phyloP scores from a whole-genome alignment of 257 asterid genomes.

The Solanum habrochaites region DNA sequence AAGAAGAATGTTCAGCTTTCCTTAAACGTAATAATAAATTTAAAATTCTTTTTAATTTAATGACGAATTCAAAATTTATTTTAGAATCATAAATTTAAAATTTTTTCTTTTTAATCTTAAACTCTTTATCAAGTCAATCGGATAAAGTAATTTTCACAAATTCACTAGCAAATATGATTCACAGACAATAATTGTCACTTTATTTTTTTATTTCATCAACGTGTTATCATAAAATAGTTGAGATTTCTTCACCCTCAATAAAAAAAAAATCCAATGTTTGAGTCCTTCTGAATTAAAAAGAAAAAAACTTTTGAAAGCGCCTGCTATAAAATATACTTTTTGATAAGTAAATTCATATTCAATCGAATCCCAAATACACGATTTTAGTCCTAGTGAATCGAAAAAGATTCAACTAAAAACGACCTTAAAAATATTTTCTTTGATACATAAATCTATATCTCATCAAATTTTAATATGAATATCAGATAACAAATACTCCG shows the following conservation, averaged over 20 bases:
- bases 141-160: not conserved
- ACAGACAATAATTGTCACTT: not conserved
- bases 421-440: fast-evolving
- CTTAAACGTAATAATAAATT: not conserved
- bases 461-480: not conserved
- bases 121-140: not conserved
- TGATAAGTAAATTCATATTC: not conserved
- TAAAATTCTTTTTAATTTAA: not conserved
- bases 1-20: not conserved
- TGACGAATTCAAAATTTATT: too few species aligned
- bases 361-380: not conserved
- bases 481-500: not conserved
- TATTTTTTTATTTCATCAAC: not conserved
- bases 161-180: not conserved
- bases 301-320: not conserved
- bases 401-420: not conserved
- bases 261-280: not conserved
- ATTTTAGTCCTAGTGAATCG: too few species aligned
- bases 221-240: not conserved
- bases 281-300: not conserved
- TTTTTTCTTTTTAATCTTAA: not conserved
- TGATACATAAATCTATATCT: too few species aligned
- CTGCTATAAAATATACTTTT: too few species aligned
- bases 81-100: not conserved
- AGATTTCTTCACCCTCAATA: not conserved